phyloP scores from a whole-genome alignment of 306 rosid species.

The Gynostemma pentaphyllum region DNA sequence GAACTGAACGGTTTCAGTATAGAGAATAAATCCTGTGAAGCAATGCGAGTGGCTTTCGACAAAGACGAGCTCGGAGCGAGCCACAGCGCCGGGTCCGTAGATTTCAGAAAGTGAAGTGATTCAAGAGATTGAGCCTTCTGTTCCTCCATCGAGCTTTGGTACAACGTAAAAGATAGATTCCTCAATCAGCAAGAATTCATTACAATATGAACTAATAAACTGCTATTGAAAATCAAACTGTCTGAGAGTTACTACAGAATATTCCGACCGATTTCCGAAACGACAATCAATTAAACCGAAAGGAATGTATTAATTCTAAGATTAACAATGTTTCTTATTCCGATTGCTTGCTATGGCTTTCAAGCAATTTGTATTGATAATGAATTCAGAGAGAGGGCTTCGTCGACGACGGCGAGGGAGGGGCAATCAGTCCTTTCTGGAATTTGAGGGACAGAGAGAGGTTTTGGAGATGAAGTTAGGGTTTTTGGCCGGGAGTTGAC shows the following conservation, averaged over 20 bases:
- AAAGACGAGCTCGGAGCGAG: conserved; percentile 39
- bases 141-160: not conserved
- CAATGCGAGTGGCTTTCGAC: conserved; percentile 51
- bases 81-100: conserved; percentile 46
- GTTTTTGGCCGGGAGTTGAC: not conserved
- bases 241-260: too few relatives aligned
- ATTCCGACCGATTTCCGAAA: too few relatives aligned
- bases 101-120: conserved; percentile 40
- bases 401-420: too few relatives aligned
- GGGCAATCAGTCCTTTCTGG: too few relatives aligned
- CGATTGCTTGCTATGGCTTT: too few relatives aligned
- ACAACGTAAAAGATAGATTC: not conserved
- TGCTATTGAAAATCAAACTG: too few relatives aligned
- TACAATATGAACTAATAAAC: not conserved
- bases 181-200: not conserved
- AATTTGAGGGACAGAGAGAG: too few relatives aligned
- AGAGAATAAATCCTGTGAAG: conserved; percentile 57
- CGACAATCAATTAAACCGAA: too few relatives aligned
- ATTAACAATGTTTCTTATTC: too few relatives aligned
- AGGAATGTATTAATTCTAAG: too few relatives aligned
- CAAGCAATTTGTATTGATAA: too few relatives aligned
- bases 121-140: conserved; percentile 16
- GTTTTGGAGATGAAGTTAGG: not conserved
- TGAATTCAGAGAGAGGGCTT: too few relatives aligned
- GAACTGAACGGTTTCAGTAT: conserved; percentile 46